These are phyloP conservation scores for Claviceps arundinis DNA, from an alignment of 2,329 filamentous ascomycete species.

Conservation along the genomic window DNA sequence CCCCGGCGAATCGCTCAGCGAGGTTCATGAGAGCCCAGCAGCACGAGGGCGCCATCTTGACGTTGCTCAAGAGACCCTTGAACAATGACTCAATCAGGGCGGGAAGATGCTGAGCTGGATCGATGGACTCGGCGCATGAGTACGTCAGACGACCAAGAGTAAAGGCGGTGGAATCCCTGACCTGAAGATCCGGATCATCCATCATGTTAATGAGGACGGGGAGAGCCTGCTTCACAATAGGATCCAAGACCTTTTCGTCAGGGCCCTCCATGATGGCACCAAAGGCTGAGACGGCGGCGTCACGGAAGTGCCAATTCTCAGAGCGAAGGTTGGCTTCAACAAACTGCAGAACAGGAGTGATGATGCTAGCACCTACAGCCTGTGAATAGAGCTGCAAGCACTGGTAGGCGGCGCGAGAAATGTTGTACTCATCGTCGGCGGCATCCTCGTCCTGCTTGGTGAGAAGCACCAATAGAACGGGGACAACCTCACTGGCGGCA, in stretches of 20 bases:
- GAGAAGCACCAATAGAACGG: constrained; percentile 75
- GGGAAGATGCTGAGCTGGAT: constrained; percentile 69
- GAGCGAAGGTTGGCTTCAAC: constrained; percentile 82
- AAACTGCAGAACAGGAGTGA: constrained; percentile 75
- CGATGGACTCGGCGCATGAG: constrained; percentile 80
- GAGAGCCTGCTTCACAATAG: constrained; percentile 89
- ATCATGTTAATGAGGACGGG: constrained; percentile 84
- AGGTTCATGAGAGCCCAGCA: constrained; percentile 99
- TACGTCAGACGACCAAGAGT: constrained; percentile 94
- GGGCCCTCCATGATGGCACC: constrained; percentile 98
- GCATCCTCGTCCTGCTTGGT: constrained; percentile 98
- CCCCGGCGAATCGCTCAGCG: constrained; percentile 86
- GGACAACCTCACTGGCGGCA: constrained; percentile 86
- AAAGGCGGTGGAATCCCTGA: constrained; percentile 92
- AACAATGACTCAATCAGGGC: constrained; percentile 81
- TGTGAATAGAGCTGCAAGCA: constrained; percentile 92
- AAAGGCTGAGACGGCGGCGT: constrained; percentile 93
- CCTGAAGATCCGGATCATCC: constrained; percentile 78
- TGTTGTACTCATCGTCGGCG: constrained; percentile 92
- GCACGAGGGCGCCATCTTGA: constrained; percentile 96
- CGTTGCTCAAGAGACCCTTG: constrained; percentile 74
- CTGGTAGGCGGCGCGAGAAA: constrained; percentile 89
- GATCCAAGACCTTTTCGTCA: constrained; percentile 81
- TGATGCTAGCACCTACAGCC: constrained; percentile 73
- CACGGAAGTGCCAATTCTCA: constrained; percentile 88